A percentile compares a stretch with the other conserved stretches of the same genome.
Conservation (phyloP, 2,329 filamentous ascomycete genomes). For the Emmonsiellopsis sp. region DNA sequence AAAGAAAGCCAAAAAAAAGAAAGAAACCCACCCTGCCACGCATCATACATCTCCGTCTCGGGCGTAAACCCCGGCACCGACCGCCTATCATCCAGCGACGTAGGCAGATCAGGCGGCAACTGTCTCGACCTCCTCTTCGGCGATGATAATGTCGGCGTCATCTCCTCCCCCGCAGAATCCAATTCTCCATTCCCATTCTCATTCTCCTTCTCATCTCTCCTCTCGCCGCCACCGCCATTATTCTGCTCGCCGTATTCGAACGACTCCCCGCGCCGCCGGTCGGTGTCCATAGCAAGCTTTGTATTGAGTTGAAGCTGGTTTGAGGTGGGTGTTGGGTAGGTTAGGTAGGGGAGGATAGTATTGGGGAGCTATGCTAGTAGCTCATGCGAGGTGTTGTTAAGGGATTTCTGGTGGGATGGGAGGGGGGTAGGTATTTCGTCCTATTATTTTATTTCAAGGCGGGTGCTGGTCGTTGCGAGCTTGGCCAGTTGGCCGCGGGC, state of each 20-base stretch:
- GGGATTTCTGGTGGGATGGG: too few species aligned
- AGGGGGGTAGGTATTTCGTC: too few species aligned
- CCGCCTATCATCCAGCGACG: slow-evolving; percentile 79
- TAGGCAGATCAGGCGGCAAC: slow-evolving; percentile 79
- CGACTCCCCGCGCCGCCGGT: slow-evolving; percentile 20
- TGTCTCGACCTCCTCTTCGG: slow-evolving; percentile 23
- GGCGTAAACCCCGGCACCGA: slow-evolving; percentile 56
- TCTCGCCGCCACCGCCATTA: not conserved
- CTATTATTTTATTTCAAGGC: too few species aligned
- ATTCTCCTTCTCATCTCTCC: not conserved
- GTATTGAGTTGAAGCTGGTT: not conserved
- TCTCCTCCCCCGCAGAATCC: not conserved
- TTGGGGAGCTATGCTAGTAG: not conserved
- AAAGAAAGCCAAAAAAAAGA: not conserved
- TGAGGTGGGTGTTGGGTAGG: not conserved
- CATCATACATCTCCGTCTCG: slow-evolving; percentile 97
- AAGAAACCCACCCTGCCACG: slow-evolving; percentile 72
- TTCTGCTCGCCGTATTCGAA: slow-evolving; percentile 2
- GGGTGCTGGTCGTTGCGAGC: too few species aligned
- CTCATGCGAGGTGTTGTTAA: too few species aligned
- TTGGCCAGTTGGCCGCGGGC: too few species aligned
- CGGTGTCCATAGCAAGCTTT: slow-evolving; percentile 24
- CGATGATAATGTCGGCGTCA: not conserved
- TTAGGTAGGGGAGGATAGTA: not conserved
- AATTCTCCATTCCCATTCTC: slow-evolving; percentile 4